A percentile compares a stretch with the other conserved stretches of the same genome.
Evolutionary conservation across 805 yeast species (phyloP).

Genomic region (Starmerella powellii): DNA sequence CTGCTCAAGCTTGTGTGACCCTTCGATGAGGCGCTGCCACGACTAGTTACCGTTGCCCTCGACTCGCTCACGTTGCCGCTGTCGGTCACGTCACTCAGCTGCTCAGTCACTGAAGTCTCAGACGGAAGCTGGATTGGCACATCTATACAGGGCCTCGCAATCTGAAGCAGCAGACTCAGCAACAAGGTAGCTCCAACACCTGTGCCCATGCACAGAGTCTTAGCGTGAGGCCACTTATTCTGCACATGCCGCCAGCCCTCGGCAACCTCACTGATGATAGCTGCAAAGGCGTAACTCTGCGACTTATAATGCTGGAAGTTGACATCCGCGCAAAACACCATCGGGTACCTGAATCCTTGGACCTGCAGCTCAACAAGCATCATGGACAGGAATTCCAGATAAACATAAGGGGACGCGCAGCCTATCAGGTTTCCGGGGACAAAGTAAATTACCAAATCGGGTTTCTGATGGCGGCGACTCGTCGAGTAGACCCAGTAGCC

Average conservation of each 20-base stretch:
- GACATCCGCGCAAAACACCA: conserved; percentile 33
- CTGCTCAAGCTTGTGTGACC: no score
- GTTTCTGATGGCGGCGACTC: conserved; percentile 22
- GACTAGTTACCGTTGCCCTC: no score
- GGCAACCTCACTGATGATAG: conserved; percentile 16
- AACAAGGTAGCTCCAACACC: conserved; percentile 39
- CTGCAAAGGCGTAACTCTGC: conserved; percentile 26
- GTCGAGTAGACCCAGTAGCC: conserved; percentile 31
- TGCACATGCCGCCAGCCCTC: conserved; percentile 30
- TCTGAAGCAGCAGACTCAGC: conserved; percentile 31
- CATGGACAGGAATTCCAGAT: conserved; percentile 36
- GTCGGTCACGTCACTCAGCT: no score
- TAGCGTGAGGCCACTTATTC: conserved; percentile 23
- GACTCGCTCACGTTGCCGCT: no score
- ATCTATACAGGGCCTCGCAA: conserved; percentile 28
- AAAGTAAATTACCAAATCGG: conserved; percentile 36
- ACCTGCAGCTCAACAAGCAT: conserved; percentile 34
- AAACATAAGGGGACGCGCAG: conserved; percentile 33
- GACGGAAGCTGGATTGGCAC: background rate
- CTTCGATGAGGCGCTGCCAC: no score
- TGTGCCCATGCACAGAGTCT: conserved; percentile 35
- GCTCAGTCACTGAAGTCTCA: background rate
- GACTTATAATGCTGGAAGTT: conserved; percentile 23
- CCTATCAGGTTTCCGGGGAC: conserved; percentile 33
- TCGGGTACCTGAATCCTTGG: conserved; percentile 42